Evolutionary conservation across 2,329 filamentous ascomycete species (phyloP), one percentile per base, ranked within the genome.

Genomic region (Ceratocystis ficicola): DNA sequence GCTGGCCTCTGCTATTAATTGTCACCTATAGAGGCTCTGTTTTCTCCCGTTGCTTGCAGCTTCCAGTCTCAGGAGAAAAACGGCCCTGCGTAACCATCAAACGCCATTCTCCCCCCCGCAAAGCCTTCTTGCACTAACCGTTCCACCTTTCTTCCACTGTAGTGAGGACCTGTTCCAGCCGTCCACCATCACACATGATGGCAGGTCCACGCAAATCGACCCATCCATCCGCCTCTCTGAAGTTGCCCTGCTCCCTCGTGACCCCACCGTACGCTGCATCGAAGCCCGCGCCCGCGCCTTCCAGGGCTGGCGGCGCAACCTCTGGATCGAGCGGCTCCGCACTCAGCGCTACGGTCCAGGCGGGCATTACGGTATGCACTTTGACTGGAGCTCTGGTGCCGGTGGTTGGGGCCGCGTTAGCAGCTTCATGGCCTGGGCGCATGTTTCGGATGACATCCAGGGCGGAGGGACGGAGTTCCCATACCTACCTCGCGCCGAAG

Each of bases 391-490:
- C n/a, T 73, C 73, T 1, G 73, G 75, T 5, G 73, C 71, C 0
- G 69, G 75, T 8, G 78, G 78, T 10, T 78, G 78, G 6, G 80
- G 80, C 69, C 73, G 78, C 1, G 69, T 74, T 4, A 76, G 74
- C 25, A 79, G 77, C 15, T 79, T 81, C 70, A 81, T 81, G 69
- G 79, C 74, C 3, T 80, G 80, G 67, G 75, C 80, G 20, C 72
- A 73, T 2, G 77, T 74, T 2, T 69, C 68, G 5, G 61, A 52
- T 6, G 76, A 76, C 48, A 73, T 77, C 20, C 76, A 74, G 0
- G 78, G 78, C 52, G 79, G 79, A 1, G 79, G 78, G 3, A 81
- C 79, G 5, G 80, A 80, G 69, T 81, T 81, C 68, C 78, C 78
- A 0, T 70, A 77, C 64, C 70, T 80, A 17, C 73, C 75, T 5